Conservation (phyloP, 2,329 filamentous ascomycete species). For the Diaporthe sp. region DNA sequence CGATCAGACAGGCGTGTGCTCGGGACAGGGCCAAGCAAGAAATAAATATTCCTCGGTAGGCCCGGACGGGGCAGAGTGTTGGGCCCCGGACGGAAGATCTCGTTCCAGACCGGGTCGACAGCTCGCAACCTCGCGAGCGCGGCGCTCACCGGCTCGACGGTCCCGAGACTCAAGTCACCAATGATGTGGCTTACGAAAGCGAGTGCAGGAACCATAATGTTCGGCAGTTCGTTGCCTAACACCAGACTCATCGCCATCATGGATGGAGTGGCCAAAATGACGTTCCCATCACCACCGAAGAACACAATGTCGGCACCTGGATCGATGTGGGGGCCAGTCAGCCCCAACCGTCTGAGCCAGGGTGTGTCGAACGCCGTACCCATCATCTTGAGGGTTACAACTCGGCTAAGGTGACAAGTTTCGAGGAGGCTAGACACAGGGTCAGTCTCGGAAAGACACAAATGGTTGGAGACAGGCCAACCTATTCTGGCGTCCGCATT, state of each 20-base stretch:
- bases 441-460: not conserved
- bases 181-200: not conserved
- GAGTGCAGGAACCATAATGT: not conserved
- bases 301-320: not conserved
- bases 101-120: not conserved
- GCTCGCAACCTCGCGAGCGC: not conserved
- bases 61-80: not conserved
- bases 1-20: not conserved
- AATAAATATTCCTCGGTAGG: not conserved
- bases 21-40: not conserved
- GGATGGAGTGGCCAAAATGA: no score
- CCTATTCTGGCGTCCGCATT: not conserved
- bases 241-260: not conserved
- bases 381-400: not conserved
- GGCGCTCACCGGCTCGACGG: not conserved
- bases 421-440: not conserved
- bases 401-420: not conserved
- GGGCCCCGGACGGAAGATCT: not conserved
- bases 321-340: not conserved
- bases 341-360: not conserved
- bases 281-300: not conserved
- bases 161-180: accelerated
- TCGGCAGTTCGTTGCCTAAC: not conserved
- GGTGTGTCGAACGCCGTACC: not conserved
- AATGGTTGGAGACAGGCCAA: not conserved